phyloP scores from a whole-genome alignment of 108 stramenopile genomes.

The Fistulifera pelliculosa region DNA sequence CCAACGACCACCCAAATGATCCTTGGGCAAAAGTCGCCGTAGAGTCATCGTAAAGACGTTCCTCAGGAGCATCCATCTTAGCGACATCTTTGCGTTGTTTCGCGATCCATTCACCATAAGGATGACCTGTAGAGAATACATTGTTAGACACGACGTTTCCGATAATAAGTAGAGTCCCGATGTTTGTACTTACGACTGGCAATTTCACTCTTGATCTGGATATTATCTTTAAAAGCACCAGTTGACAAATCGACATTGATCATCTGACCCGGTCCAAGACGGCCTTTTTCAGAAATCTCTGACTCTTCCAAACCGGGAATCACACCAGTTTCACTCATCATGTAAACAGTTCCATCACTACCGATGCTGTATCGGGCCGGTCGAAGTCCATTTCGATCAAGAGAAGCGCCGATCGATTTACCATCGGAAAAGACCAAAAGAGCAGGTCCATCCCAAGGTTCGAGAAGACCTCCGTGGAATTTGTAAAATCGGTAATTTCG shows the following conservation, averaged over 20 bases:
- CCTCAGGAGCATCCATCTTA: slow-evolving; percentile 32
- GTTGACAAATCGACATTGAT: slow-evolving; percentile 86
- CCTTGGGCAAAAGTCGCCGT: slow-evolving; percentile 76
- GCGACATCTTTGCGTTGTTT: slow-evolving; percentile 63
- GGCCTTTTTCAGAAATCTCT: slow-evolving; percentile 85
- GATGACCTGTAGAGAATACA: slow-evolving; percentile 37
- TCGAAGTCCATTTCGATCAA: slow-evolving; percentile 90
- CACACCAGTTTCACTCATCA: slow-evolving; percentile 97
- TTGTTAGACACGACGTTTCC: not conserved
- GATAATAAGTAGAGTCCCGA: not conserved
- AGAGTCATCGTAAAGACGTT: slow-evolving; percentile 69
- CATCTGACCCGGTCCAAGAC: slow-evolving; percentile 96
- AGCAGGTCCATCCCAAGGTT: slow-evolving; percentile 98
- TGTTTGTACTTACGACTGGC: slow-evolving; percentile 55
- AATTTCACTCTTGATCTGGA: slow-evolving; percentile 88
- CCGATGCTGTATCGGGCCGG: slow-evolving; percentile 89
- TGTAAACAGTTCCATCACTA: slow-evolving; percentile 87
- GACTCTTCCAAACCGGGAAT: slow-evolving; percentile 72
- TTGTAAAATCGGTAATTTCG: slow-evolving; percentile 93
- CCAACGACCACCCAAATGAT: slow-evolving; percentile 90
- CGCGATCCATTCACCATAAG: slow-evolving; percentile 83
- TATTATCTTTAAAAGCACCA: slow-evolving; percentile 90
- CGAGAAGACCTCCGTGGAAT: slow-evolving; percentile 90
- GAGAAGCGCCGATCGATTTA: slow-evolving; percentile 81
- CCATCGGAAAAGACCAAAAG: slow-evolving; percentile 93